Base-by-base conservation (phyloP, 1,284 basidiomycete species). In the Schizophyllum amplum region DNA sequence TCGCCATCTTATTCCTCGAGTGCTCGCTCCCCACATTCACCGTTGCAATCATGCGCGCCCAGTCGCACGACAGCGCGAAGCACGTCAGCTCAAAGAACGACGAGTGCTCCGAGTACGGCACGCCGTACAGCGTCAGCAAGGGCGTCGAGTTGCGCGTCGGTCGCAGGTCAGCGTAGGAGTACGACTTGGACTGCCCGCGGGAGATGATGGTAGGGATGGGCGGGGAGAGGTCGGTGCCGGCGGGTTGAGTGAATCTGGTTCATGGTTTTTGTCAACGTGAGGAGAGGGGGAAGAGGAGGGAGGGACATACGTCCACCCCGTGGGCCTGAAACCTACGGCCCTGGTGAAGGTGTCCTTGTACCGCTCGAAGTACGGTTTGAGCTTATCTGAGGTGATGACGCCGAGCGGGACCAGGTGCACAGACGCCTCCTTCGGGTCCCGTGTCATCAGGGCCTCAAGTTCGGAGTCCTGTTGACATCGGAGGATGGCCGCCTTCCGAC, bases 91-190 rank as follows among this genome's bases (percentile, higher is more conserved):
- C 94, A 64, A 90, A 90, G 71, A 97, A 97, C 33, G 90, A 94
- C 53, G 92, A 95, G 69, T 99, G 95, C 68, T 98, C 95, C 3
- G 92, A 96, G 68, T 98, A 98, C 4, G 96, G 96, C 15, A 98
- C 91, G 26, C 92, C 87, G 66, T 86, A 94, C 56, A 97, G 77
- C 72, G 88, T 86, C 56, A 90, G 71, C 46, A 79, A 71, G 21
- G 80, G 62, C 17, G 85, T 87, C 6, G 90, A 90, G 59, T 89
- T 90, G 50, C 84, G 80, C 65, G 86, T 82, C 17, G 87, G 81
- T 56, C 78, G 83, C 5, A 98, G 76, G 64, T 87, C 78, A 27
- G 80, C 70, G 61, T 83, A 76, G 2, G 83, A 83, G 71, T 92
- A 97, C 13, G 76, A 72, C 56, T 78, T 78, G 52, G 80, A 74